Conservation (phyloP, 192 early-diverging fungal genomes). For the Lobulomyces angularis region DNA sequence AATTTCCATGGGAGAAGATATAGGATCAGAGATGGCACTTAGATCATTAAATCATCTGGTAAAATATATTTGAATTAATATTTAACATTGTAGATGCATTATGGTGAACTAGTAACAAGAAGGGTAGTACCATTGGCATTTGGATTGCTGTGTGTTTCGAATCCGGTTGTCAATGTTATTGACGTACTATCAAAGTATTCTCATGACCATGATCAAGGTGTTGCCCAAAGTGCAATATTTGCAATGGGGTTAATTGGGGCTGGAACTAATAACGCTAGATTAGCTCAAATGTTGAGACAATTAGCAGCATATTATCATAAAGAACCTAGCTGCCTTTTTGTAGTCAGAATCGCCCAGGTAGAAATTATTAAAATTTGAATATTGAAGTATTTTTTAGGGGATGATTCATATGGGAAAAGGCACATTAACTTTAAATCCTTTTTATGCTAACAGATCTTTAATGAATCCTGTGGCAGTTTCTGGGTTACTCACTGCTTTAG, state of each 20-base stretch:
- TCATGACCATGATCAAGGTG: slow-evolving; percentile 93
- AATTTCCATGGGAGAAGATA: slow-evolving; percentile 94
- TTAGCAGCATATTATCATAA: slow-evolving; percentile 95
- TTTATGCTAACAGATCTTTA: slow-evolving; percentile 80
- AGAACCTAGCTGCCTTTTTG: slow-evolving; percentile 74
- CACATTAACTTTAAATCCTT: slow-evolving; percentile 91
- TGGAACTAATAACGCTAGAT: slow-evolving; percentile 96
- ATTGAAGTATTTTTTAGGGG: slow-evolving; percentile 29
- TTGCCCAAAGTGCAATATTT: slow-evolving; percentile 91
- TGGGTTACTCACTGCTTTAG: slow-evolving; percentile 74
- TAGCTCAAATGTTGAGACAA: slow-evolving; percentile 95
- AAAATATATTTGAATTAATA: slow-evolving; percentile 4
- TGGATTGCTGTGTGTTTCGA: slow-evolving; percentile 88
- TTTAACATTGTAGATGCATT: slow-evolving; percentile 68
- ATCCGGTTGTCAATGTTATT: slow-evolving; percentile 81
- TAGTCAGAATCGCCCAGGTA: slow-evolving; percentile 73
- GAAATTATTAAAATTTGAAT: neutral
- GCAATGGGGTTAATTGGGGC: slow-evolving; percentile 98
- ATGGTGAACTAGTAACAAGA: slow-evolving; percentile 91
- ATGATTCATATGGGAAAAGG: slow-evolving; percentile 97
- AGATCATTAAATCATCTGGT: slow-evolving; percentile 89
- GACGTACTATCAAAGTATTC: slow-evolving; percentile 97
- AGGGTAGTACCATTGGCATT: slow-evolving; percentile 89
- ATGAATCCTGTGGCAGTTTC: slow-evolving; percentile 81
- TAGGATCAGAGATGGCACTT: slow-evolving; percentile 92